Conservation (phyloP, 2,329 filamentous ascomycete genomes). For the Xylariaceae sp. region DNA sequence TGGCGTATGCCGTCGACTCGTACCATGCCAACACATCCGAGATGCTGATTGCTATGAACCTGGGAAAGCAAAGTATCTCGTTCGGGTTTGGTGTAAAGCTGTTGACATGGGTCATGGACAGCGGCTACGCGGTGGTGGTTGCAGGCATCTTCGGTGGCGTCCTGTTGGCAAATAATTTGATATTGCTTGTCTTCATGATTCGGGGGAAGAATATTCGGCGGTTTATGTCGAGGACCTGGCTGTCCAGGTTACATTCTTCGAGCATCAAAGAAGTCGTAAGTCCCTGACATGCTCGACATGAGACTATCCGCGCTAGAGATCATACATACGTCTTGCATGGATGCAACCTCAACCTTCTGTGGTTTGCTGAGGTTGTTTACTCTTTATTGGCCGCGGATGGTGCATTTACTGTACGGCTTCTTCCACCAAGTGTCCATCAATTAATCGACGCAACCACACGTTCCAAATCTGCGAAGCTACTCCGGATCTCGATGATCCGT, state of each 20-base stretch:
- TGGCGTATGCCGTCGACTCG: constrained; percentile 59
- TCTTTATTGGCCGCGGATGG: no score
- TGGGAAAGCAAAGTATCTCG: constrained; percentile 53
- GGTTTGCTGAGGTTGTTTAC: no score
- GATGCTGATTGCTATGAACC: constrained; percentile 60
- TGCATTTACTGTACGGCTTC: no score
- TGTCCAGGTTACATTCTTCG: constrained; percentile 42
- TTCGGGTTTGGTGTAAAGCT: constrained; percentile 50
- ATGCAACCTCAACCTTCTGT: no score
- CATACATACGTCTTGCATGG: no score
- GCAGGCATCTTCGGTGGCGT: constrained; percentile 47
- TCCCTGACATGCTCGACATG: constrained; percentile 21
- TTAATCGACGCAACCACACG: no score
- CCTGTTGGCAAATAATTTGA: constrained; percentile 47
- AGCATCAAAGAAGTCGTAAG: constrained; percentile 25
- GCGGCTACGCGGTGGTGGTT: constrained; percentile 48
- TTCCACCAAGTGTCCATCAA: no score
- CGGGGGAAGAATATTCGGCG: constrained; percentile 48
- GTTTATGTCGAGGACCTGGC: constrained; percentile 43
- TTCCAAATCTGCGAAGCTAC: no score
- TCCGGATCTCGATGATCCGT: no score
- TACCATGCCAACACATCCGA: constrained; percentile 58
- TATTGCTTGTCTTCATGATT: constrained; percentile 47
- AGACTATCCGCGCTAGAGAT: neutral
- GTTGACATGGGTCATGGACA: constrained; percentile 46